Evolutionary conservation across 371 early-diverging fungal genomes (phyloP), one percentile per base, ranked within the genome.

Genomic region (Lichtheimia hyalospora): DNA sequence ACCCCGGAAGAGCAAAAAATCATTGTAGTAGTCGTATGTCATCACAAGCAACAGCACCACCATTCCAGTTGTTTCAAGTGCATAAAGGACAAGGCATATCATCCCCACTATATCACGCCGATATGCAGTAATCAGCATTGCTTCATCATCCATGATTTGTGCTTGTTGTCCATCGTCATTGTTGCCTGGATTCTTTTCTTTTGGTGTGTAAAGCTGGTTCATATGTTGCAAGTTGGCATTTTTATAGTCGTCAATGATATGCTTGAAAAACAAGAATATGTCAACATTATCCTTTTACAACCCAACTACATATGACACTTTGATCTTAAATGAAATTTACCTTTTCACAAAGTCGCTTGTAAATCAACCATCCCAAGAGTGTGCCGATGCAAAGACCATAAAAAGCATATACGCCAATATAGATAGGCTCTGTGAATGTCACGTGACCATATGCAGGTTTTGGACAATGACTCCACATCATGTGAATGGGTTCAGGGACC

Each of bases 361-460:
- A 90, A 1, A 79, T 34, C 25, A 73, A 74, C 61, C 89, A 89
- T 0, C 72, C 56, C 12, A 83, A 54, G 18, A 81, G 63, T 52
- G 87, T 67, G 21, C 78, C 68, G 5, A 78, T 74, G 25, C 88
- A 71, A 71, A 87, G 90, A n/a, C 82, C 83, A 39, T 85, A 75
- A 25, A 86, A 85, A 5, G 75, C 69, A 43, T 74, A 66, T 18
- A 81, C 56, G 4, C 85, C 77, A 54, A 84, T 75, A 50, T 75
- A 76, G n/a, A 72, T 67, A 56, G 67, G 70, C 34, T 75, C 81
- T 50, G 66, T 57, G 55, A 64, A 75, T 1, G 49, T 77, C 34
- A 85, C 67, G 63, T 64, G 58, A 23, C 78, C 82, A 57, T 55
- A 55, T 16, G 74, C 75, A 7, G 81, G 68, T 14, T 67, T 63